These are phyloP conservation scores for Rhizopogon roseolus DNA, from an alignment of 768 basidiomycete genomes.

Conservation along the genomic window DNA sequence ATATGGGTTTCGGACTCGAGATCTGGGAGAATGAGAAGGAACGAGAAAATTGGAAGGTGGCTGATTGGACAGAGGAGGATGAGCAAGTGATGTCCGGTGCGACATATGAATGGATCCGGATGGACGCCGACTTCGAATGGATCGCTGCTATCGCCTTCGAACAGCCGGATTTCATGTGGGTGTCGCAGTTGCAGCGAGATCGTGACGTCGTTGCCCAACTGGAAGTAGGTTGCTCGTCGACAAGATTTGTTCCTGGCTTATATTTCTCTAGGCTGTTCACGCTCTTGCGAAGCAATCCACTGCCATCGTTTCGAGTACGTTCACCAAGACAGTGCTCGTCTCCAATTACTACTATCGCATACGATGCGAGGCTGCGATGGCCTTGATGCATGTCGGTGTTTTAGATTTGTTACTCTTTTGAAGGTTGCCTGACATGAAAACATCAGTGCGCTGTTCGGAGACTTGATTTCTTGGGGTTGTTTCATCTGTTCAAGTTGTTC, in stretches of 20 bases:
- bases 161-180: slow-evolving; percentile 99
- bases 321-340: slow-evolving; percentile 91
- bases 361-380: slow-evolving; percentile 88
- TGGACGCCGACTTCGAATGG: slow-evolving; percentile 99
- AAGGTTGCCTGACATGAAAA: slow-evolving; percentile 9
- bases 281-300: slow-evolving; percentile 80
- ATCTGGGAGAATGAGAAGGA: slow-evolving; percentile 96
- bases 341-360: slow-evolving; percentile 95
- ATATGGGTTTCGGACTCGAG: slow-evolving; percentile 90
- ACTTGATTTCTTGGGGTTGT: slow-evolving; percentile 86
- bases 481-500: slow-evolving; percentile 95
- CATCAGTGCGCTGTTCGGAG: slow-evolving; percentile 76
- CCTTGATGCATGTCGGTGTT: slow-evolving; percentile 68
- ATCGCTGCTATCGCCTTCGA: slow-evolving; percentile 89
- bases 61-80: slow-evolving; percentile 97
- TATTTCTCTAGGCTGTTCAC: slow-evolving; percentile 73
- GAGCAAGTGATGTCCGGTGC: slow-evolving; percentile 91
- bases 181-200: slow-evolving; percentile 91
- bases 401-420: slow-evolving; percentile 6
- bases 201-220: slow-evolving; percentile 96
- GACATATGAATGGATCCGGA: slow-evolving; percentile 98
- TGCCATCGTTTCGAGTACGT: slow-evolving; percentile 81
- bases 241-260: slow-evolving; percentile 1
- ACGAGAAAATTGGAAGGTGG: slow-evolving; percentile 92
- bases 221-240: slow-evolving; percentile 55